A percentile compares a stretch with the other conserved stretches of the same genome.
phyloP scores from a whole-genome alignment of 2,329 filamentous ascomycete genomes.

The Zymoseptoria pseudotritici region DNA sequence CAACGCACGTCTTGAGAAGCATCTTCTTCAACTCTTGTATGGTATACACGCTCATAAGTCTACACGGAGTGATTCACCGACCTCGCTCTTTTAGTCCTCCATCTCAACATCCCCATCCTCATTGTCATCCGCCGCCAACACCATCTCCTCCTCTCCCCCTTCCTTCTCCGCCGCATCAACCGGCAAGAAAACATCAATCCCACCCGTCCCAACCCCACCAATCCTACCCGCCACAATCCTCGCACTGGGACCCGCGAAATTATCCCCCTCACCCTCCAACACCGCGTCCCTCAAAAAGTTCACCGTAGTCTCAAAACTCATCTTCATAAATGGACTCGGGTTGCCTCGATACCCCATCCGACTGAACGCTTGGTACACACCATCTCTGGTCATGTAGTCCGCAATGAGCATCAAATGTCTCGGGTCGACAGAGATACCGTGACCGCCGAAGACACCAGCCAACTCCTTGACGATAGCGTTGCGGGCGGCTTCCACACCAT shows the following conservation, averaged over 20 bases:
- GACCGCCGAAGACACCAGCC: slow-evolving; percentile 73
- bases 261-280: slow-evolving; percentile 82
- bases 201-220: slow-evolving; percentile 78
- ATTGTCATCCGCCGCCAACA: slow-evolving; percentile 6
- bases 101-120: slow-evolving; percentile 4
- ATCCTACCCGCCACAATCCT: slow-evolving; percentile 81
- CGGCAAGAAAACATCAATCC: slow-evolving; percentile 72
- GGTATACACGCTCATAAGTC: background rate
- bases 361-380: slow-evolving; percentile 85
- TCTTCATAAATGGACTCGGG: slow-evolving; percentile 90
- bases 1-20: background rate
- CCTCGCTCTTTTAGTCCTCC: background rate
- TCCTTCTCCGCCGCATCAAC: slow-evolving; percentile 7
- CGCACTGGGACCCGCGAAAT: slow-evolving; percentile 75
- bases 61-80: background rate
- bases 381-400: slow-evolving; percentile 94
- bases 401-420: slow-evolving; percentile 92
- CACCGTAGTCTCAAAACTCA: slow-evolving; percentile 98
- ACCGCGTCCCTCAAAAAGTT: slow-evolving; percentile 90
- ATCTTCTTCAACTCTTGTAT: background rate
- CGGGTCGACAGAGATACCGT: slow-evolving; percentile 87
- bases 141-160: slow-evolving; percentile 1
- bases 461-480: slow-evolving; percentile 82
- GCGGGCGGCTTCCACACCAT: slow-evolving; percentile 90
- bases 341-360: slow-evolving; percentile 79